Percentiles rank a stretch among this genome's conserved stretches.
Evolutionary conservation across 352 stramenopile species (phyloP).

Genomic region (Globisporangium nodosum): DNA sequence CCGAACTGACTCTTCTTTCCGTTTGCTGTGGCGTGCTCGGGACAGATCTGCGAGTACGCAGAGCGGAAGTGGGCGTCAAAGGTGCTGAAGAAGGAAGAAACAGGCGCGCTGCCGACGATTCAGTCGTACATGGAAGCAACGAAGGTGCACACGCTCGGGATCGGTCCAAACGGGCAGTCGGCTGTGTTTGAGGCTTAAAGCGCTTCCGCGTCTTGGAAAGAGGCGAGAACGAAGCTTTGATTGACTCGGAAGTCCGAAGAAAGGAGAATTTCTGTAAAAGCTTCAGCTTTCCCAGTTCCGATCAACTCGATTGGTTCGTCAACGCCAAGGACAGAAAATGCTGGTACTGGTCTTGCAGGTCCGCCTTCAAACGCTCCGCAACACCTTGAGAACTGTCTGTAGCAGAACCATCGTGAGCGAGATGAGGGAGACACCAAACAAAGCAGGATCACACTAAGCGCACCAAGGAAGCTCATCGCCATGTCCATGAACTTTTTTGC

Average conservation of each 20-base stretch:
- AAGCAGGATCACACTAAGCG: not conserved
- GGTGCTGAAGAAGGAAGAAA: conserved; percentile 81
- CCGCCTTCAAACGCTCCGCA: conserved; percentile 21
- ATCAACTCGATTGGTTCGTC: conserved; percentile 1
- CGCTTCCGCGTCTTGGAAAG: no score
- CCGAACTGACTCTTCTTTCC: no score
- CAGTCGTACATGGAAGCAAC: conserved; percentile 69
- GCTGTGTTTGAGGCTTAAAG: conserved; percentile 52
- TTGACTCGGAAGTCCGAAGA: not conserved
- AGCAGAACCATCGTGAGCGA: not conserved
- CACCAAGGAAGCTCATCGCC: conserved; percentile 36
- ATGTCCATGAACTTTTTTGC: conserved; percentile 40
- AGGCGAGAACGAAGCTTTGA: not conserved
- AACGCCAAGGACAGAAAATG: conserved; percentile 14
- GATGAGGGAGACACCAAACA: not conserved
- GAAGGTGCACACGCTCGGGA: conserved; percentile 55
- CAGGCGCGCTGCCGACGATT: conserved; percentile 59
- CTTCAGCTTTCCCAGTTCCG: not conserved
- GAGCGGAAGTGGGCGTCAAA: conserved; percentile 91
- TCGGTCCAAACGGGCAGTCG: conserved; percentile 31
- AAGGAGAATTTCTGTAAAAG: not conserved
- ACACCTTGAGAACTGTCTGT: conserved; percentile 29
- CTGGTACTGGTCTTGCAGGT: conserved; percentile 42
- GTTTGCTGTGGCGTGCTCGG: no score
- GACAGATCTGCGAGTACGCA: conserved; percentile 89